Base-by-base conservation (phyloP, 495 filamentous ascomycete species). In the Aspergillus bertholletiae region DNA sequence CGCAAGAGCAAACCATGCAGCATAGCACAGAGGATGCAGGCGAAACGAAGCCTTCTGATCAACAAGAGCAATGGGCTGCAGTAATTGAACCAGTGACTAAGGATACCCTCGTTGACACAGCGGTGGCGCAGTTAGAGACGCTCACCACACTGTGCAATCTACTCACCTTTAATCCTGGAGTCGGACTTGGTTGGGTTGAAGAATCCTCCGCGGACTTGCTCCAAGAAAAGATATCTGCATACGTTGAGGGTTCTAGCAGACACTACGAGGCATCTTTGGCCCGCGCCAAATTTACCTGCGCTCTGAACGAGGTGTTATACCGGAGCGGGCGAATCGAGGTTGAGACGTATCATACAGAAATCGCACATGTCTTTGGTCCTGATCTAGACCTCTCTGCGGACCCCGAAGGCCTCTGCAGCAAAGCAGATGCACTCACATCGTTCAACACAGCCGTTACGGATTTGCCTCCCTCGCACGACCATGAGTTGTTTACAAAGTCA, bases 51-150 rank as follows among this genome's bases (percentile, higher is more conserved):
- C 24, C 57, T 7, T 56, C 62, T 7, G 67, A 70, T 1, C 67
- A 74, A 51, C 74, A 80, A 39, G 81, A 82, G 56, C 74, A 83
- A 61, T 87, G 83, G 82, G 84, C 79, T 17, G 75, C 75, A 1
- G 75, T 89, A 28, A 71, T 82, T 9, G 80, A 84, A 47, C 84
- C 85, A 0, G 71, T 87, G 18, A 86, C 84, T 2, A 77, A 81
- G 28, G 73, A 78, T 26, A 78, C 83, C 2, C 74, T 89, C 1
- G 75, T 87, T 1, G 86, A 89, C 40, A 88, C 85, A 2, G 74
- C 80, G 2, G 66, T 85, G 24, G 85, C 85, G 12, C 81, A 85
- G 56, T 56, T 88, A 12, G 79, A 79, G 27, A 75, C 84, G 2
- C 59, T 88, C 51, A 80, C 81, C 2, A 69, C 73, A 0, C 60